Percentiles rank a stretch among this genome's conserved stretches.
phyloP scores from a whole-genome alignment of 208 protist species.

The Crithidia fasciculata region DNA sequence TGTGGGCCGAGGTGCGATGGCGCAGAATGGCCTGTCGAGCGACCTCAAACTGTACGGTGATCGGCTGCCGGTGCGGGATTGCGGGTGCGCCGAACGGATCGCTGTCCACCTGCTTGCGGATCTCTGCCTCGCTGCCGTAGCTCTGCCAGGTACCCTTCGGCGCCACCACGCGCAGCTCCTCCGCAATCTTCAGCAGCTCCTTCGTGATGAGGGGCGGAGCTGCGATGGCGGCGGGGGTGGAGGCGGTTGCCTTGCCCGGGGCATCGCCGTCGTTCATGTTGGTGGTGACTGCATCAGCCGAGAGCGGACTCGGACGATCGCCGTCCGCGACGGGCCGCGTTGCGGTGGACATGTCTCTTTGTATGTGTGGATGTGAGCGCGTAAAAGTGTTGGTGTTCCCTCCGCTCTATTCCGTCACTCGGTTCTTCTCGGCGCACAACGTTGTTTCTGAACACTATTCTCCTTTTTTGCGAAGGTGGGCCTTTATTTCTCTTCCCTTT shows the following conservation, averaged over 20 bases:
- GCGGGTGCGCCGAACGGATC: conserved; percentile 10
- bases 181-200: conserved; percentile 60
- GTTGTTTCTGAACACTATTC: too few species aligned
- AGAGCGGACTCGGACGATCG: background rate
- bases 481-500: too few species aligned
- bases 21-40: conserved; percentile 62
- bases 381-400: background rate
- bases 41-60: conserved; percentile 77
- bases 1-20: conserved; percentile 52
- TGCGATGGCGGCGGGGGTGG: background rate
- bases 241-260: conserved; percentile 4
- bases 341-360: background rate
- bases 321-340: background rate
- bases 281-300: conserved; percentile 3
- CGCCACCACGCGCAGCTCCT: conserved; percentile 62
- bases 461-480: too few species aligned
- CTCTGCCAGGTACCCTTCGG: conserved; percentile 78
- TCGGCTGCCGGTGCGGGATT: conserved; percentile 58
- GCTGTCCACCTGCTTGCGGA: conserved; percentile 55
- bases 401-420: background rate
- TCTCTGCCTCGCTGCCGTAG: conserved; percentile 85
- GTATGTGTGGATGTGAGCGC: background rate
- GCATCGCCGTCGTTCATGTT: background rate
- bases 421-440: too few species aligned
- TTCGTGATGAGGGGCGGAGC: conserved; percentile 51